These are phyloP conservation scores for Marchantia polymorpha DNA, from an alignment of 225 moss, liverwort and hornwort species.

Conservation along the genomic window DNA sequence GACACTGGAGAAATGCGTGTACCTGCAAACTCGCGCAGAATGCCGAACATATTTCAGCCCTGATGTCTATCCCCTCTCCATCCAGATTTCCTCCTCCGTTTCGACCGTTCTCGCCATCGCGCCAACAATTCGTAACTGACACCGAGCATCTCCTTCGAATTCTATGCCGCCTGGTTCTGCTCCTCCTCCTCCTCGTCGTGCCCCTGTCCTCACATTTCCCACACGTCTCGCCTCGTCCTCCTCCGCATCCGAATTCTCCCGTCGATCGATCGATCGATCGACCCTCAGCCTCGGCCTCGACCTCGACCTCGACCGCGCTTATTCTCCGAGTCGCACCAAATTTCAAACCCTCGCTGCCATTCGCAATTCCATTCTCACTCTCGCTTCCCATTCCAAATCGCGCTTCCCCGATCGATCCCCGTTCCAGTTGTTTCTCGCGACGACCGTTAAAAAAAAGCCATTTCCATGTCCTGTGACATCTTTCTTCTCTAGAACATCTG, in stretches of 20 bases:
- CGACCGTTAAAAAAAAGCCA: constrained; percentile 1
- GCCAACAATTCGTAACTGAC: not conserved
- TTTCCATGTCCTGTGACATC: not conserved
- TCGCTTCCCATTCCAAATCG: not conserved
- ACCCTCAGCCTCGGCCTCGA: no score
- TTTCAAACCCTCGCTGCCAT: no score
- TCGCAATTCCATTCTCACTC: not conserved
- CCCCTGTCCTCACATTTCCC: not conserved
- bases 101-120: not conserved
- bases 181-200: not conserved
- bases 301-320: no score
- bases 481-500: not conserved
- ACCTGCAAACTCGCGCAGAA: not conserved
- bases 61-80: not conserved
- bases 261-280: no score
- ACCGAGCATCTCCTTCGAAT: not conserved
- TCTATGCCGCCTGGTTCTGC: not conserved
- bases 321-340: no score
- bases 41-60: not conserved
- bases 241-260: not conserved
- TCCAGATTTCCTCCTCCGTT: not conserved
- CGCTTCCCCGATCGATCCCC: not conserved
- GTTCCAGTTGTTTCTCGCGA: not conserved
- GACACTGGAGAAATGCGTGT: not conserved
- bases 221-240: not conserved